These are phyloP conservation scores for Botryotinia narcissicola DNA, from an alignment of 2,329 filamentous ascomycete genomes.

Conservation along the genomic window DNA sequence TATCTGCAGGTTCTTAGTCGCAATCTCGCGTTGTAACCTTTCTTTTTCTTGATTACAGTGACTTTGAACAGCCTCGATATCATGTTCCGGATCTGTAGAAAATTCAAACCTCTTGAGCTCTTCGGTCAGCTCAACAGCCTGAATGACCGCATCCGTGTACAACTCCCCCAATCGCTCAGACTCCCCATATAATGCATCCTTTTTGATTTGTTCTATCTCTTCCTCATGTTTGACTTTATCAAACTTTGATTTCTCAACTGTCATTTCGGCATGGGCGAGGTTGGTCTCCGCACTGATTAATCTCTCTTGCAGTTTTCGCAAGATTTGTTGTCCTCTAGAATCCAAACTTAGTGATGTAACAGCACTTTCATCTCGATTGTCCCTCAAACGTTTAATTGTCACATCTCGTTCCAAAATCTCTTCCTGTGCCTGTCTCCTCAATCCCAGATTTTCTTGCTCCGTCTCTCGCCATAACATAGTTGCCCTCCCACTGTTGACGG, in stretches of 20 bases:
- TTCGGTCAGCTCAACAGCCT: not conserved
- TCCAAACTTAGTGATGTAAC: conserved; percentile 4
- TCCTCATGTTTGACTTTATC: not conserved
- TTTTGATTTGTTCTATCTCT: not conserved
- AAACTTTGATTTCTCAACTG: not conserved
- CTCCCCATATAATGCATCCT: conserved; percentile 1
- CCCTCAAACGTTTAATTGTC: not conserved
- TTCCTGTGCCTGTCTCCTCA: not conserved
- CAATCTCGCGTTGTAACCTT: not conserved
- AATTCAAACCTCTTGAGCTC: not conserved
- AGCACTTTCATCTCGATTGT: not conserved
- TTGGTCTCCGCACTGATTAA: not conserved
- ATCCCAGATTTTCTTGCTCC: not conserved
- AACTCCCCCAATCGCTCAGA: not conserved
- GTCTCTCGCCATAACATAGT: not conserved
- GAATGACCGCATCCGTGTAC: not conserved
- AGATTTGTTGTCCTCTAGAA: conserved; percentile 4
- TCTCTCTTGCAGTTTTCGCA: not conserved
- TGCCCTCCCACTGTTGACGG: not conserved
- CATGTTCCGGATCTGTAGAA: not conserved
- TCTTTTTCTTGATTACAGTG: not conserved
- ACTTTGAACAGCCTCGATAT: not conserved
- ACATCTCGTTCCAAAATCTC: not conserved
- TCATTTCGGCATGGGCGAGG: not conserved
- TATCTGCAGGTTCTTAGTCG: not conserved